Evolutionary conservation across 163 green algal species (phyloP).

Genomic region (Scenedesmus sp.): DNA sequence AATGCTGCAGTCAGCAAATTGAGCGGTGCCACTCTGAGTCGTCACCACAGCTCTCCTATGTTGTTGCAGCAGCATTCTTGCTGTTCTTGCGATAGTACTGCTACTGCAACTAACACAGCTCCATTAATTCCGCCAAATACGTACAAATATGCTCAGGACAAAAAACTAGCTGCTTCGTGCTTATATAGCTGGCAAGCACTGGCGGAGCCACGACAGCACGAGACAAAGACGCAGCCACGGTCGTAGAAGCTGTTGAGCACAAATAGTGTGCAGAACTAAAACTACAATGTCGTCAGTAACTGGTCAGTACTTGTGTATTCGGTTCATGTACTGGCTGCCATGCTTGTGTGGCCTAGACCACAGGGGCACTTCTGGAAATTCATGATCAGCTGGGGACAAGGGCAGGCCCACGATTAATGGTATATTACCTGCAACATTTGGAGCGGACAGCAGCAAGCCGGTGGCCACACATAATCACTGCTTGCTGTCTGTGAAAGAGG

Average conservation of each 20-base stretch:
- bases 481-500: no score
- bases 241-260: background rate
- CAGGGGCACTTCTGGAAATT: background rate
- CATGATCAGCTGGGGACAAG: no score
- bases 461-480: no score
- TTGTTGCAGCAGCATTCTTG: background rate
- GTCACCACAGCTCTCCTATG: background rate
- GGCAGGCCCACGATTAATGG: background rate
- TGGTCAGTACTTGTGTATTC: background rate
- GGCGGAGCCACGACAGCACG: background rate
- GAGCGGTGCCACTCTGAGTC: background rate
- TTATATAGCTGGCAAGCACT: background rate
- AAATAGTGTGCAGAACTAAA: no score
- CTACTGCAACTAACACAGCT: background rate
- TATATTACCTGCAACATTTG: no score
- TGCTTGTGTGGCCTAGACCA: constrained; percentile 1
- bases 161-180: background rate
- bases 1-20: background rate
- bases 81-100: background rate
- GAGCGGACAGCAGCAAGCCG: no score
- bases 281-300: background rate
- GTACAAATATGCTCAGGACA: background rate
- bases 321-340: background rate
- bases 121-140: background rate
- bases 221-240: background rate